Base-by-base conservation (phyloP, 2,329 filamentous ascomycete genomes). In the Ophiocordyceps australis region DNA sequence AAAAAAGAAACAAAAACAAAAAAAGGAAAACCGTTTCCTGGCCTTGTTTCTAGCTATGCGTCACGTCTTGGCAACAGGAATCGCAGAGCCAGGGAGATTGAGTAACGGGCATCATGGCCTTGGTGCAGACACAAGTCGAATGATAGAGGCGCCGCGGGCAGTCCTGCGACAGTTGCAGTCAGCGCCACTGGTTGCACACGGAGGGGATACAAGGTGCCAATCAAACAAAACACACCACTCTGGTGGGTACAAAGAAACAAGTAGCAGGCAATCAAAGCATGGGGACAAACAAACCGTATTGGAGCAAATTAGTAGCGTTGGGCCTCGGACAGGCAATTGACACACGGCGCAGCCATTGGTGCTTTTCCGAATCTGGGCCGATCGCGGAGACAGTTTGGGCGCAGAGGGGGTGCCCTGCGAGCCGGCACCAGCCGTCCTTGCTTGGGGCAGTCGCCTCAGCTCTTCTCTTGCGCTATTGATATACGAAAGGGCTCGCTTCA, bases 61-160 rank as follows among this genome's bases (percentile, higher is more conserved):
- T n/a, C n/a, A n/a, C n/a, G n/a, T n/a, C n/a, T n/a, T n/a, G 32
- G 26, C 32, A 42, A 29, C 59, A 63, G 13, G 41, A 30, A 32
- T 60, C 59, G 37, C 59, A 63, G 17, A 45, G 42, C 60, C 59
- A 61, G 16, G 42, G 45, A 9, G 36, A 23, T 22, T 40, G 45
- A 22, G 36, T 41, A 8, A 56, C 41, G 2, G 57, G 39, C 24
- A 49, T 45, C 12, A 44, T 39, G 6, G 53, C 46, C 5, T 44
- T 37, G 4, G 42, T 32, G 17, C 40, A 39, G 18, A 62, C 50
- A 35, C 64, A 69, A 24, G 49, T 43, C 17, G 47, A 47, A 35
- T 69, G 64, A 29, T 64, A 65, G 1, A 64, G 37, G 3, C 59
- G 54, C 7, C 40, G 46, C 5, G 37, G 29, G 31, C 60, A 65